Base-by-base conservation (phyloP, 1,284 basidiomycete species). In the Volvariella surrecta region DNA sequence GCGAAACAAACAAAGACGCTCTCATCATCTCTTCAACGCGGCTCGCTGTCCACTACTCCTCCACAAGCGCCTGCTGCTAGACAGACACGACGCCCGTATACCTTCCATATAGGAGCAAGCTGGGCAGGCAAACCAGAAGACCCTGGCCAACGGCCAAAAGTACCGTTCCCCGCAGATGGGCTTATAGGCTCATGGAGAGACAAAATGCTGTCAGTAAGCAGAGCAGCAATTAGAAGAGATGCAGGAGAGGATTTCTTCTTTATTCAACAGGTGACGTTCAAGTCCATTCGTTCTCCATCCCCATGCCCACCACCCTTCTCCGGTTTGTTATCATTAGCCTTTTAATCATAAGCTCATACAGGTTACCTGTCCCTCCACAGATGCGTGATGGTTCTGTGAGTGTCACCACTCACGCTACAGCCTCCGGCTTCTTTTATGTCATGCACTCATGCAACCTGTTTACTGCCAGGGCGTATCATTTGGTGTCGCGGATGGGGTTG, bases 201-300 rank as follows among this genome's bases (percentile, higher is more conserved):
- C 54, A 66, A 66, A 44, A 77, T 67, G 55, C 71, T 83, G 24
- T 60, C 66, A 30, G 66, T 63, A 52, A 67, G 62, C 31, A 79
- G 70, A 54, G 60, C 56, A 38, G 60, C 61, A 8, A 57, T 47
- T 42, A 73, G 66, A 45, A 66, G 52, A 42, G 68, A 77, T 44
- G 71, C 82, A 4, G 83, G 85, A 18, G 85, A 91, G 54, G 87
- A 89, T 57, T 89, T 89, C 60, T 84, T 85, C 57, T 89, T 76
- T 52, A 68, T 87, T 1, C 79, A 86, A 63, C 64, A 83, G 62
- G 85, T 82, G 53, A 54, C 79, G 64, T 37, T 37, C 10, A 22
- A 40, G 42, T 39, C 28, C 9, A n/a, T 17, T 35, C 1, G 32
- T 7, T 42, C 20, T 13, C 28, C 18, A 40, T 21, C 10, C 6